Percentiles rank a stretch among this genome's conserved stretches.
phyloP scores from a whole-genome alignment of 1,284 basidiomycete species.

The Ustilago hordei region DNA sequence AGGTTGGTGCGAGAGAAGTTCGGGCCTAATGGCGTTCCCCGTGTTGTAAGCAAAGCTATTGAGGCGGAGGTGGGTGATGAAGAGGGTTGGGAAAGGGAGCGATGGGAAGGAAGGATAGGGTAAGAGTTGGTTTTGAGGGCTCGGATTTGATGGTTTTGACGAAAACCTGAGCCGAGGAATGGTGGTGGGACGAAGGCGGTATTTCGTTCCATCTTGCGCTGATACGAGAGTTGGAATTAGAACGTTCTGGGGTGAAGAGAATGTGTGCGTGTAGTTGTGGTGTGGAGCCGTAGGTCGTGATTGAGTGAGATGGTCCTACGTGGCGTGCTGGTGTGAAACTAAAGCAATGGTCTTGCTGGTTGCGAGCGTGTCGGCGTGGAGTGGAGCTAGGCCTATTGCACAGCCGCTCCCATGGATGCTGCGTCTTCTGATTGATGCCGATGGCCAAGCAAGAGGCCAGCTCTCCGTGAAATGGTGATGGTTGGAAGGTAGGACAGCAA shows the following conservation, averaged over 20 bases:
- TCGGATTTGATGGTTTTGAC: constrained; percentile 39
- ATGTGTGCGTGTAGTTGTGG: no score
- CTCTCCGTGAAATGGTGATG: neutral
- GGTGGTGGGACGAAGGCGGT: constrained; percentile 20
- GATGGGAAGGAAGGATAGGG: constrained; percentile 20
- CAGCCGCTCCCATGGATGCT: no score
- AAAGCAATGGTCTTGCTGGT: no score
- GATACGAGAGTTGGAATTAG: neutral
- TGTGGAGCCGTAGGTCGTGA: no score
- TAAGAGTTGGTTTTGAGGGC: constrained; percentile 35
- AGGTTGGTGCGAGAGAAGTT: constrained; percentile 16
- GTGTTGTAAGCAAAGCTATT: constrained; percentile 13
- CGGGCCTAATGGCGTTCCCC: neutral
- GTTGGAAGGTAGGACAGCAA: neutral
- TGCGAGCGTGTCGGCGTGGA: no score
- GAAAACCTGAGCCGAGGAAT: constrained; percentile 21
- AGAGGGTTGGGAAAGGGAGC: constrained; percentile 14
- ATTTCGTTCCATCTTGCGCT: constrained; percentile 20
- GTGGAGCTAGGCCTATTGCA: no score
- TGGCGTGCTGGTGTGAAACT: no score
- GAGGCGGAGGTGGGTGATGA: constrained; percentile 28
- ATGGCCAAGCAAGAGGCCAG: neutral
- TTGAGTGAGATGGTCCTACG: no score
- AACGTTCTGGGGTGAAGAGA: no score
- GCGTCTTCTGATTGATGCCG: no score